A percentile compares a stretch with the other conserved stretches of the same genome.
These are phyloP conservation scores for Carallia brachiata DNA, from an alignment of 345 rosid genomes.

Conservation along the genomic window DNA sequence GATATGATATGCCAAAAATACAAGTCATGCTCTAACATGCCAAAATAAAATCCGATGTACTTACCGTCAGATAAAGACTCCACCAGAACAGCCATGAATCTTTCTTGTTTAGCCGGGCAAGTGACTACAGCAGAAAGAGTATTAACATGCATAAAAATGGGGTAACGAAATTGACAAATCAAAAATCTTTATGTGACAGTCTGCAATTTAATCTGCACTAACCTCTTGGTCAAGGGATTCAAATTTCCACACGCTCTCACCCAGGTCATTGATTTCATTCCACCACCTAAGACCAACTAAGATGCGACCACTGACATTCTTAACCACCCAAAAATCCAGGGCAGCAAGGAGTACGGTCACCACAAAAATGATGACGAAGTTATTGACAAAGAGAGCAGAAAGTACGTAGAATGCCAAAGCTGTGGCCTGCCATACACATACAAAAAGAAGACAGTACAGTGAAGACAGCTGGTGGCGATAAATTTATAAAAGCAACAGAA, in stretches of 20 bases:
- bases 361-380: constrained; percentile 92
- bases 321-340: constrained; percentile 98
- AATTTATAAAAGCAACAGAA: constrained; percentile 9
- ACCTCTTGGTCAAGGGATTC: constrained; percentile 99
- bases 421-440: constrained; percentile 56
- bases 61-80: constrained; percentile 71
- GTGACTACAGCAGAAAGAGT: constrained; percentile 43
- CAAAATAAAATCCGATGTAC: constrained; percentile 15
- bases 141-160: constrained; percentile 14
- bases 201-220: constrained; percentile 15
- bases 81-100: constrained; percentile 89
- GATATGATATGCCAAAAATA: neutral
- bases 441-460: constrained; percentile 7
- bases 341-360: constrained; percentile 96
- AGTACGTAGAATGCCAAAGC: constrained; percentile 96
- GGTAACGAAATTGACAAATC: neutral
- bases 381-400: constrained; percentile 77
- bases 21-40: neutral
- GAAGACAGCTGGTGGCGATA: neutral
- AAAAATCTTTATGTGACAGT: constrained; percentile 1
- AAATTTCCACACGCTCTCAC: constrained; percentile 97
- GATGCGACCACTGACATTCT: constrained; percentile 98
- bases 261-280: constrained; percentile 96
- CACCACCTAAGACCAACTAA: constrained; percentile 99
- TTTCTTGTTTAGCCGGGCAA: constrained; percentile 75